phyloP scores from a whole-genome alignment of 202 grass and related monocot genomes.

The Schoenoplectus tabernaemontani region DNA sequence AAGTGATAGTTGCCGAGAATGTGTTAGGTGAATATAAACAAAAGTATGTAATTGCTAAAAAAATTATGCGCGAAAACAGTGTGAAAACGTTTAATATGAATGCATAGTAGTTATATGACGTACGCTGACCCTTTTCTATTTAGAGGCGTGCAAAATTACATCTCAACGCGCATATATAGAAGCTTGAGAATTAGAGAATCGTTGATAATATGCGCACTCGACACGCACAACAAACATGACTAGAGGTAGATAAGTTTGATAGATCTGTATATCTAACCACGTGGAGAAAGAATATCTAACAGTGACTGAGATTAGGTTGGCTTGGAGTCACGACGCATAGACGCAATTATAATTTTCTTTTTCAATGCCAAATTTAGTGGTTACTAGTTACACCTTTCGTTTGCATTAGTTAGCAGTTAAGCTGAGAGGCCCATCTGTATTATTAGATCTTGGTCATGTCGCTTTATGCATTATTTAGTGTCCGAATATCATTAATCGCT shows the following conservation, averaged over 20 bases:
- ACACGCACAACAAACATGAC: not conserved
- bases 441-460: conserved; percentile 11
- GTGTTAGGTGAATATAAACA: too few species aligned
- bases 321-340: not conserved
- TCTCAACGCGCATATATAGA: not conserved
- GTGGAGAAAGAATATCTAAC: conserved; percentile 12
- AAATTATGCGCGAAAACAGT: too few species aligned
- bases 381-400: not conserved
- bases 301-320: conserved; percentile 1
- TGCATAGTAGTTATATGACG: not conserved
- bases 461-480: not conserved
- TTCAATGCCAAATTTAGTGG: not conserved
- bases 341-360: not conserved
- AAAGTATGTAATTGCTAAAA: too few species aligned
- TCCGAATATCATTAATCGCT: not conserved
- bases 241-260: not conserved
- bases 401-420: conserved; percentile 13
- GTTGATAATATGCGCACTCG: not conserved
- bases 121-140: not conserved
- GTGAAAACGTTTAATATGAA: not conserved
- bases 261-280: not conserved
- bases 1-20: too few species aligned
- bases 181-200: not conserved
- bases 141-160: not conserved
- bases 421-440: conserved; percentile 5